Evolutionary conservation across 345 rosid species (phyloP), one percentile per base, ranked within the genome.

Genomic region (Eutrema yunnanense): DNA sequence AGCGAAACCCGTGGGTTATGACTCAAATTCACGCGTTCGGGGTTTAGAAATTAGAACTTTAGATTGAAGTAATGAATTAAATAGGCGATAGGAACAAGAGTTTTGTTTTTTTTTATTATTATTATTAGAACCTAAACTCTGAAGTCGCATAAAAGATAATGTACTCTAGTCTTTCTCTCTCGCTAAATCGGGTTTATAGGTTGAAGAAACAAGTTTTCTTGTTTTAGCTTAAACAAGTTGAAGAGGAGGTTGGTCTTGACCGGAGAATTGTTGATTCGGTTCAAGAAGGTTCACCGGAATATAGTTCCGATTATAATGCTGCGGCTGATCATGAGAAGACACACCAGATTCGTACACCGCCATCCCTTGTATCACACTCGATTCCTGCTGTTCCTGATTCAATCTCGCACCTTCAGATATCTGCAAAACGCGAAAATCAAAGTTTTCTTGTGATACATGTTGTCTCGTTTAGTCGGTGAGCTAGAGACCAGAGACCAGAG

Each of bases 281-380:
- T 91, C 87, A 48, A 87, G 74, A 80, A 86, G 77, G 62, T 81
- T 87, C n/a, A 88, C 90, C 3, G 89, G 81, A 32, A 89, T 78
- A 75, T 80, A 91, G 73, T 76, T 84, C 10, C 86, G 81, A 41
- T 85, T 88, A 56, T 81, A 88, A 37, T 77, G 73, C 58, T 84
- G 89, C 12, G 78, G 56, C 60, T 82, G 89, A 29, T 74, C 68
- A 68, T 54, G 70, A 38, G 75, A 47, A 22, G 92, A 75, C 14
- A 79, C 74, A 32, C 69, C 58, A 5, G 83, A 26, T 22, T 88
- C 85, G 34, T 85, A 87, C 22, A 78, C 38, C 14, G 65, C 53
- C 1, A 80, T 51, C 2, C 80, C 84, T 71, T 76, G 72, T 61
- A 72, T 79, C 82, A 82, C 55, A 76, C 61, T 72, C 29, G 84